phyloP scores from a whole-genome alignment of 345 rosid species.

The Salix viminalis region DNA sequence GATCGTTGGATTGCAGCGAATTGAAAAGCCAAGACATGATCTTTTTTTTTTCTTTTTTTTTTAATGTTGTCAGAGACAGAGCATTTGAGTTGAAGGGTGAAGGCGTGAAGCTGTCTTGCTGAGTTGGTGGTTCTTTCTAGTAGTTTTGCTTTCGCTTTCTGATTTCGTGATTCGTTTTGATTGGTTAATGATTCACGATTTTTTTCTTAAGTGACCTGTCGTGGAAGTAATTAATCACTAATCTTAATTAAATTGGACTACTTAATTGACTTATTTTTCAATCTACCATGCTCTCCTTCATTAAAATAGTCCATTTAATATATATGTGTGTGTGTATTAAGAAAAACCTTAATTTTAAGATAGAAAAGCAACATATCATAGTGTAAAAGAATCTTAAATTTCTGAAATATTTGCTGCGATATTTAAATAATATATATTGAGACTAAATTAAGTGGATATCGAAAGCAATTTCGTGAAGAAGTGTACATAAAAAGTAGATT shows the following conservation, averaged over 20 bases:
- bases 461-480: too few species aligned
- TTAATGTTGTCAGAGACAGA: neutral
- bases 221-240: neutral
- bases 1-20: conserved; percentile 31
- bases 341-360: too few species aligned
- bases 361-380: too few species aligned
- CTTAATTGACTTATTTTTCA: neutral
- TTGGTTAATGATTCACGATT: neutral
- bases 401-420: too few species aligned
- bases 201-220: neutral
- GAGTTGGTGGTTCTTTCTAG: neutral
- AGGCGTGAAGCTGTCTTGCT: neutral
- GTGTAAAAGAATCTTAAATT: too few species aligned
- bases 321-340: too few species aligned
- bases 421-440: too few species aligned
- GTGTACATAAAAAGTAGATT: too few species aligned
- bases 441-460: too few species aligned
- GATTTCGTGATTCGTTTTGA: neutral
- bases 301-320: too few species aligned
- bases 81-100: neutral
- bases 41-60: neutral
- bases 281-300: too few species aligned
- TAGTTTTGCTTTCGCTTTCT: neutral
- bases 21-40: conserved; percentile 65
- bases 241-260: too few species aligned